phyloP scores from a whole-genome alignment of 2,329 filamentous ascomycete species.

The Cercospora sp. region DNA sequence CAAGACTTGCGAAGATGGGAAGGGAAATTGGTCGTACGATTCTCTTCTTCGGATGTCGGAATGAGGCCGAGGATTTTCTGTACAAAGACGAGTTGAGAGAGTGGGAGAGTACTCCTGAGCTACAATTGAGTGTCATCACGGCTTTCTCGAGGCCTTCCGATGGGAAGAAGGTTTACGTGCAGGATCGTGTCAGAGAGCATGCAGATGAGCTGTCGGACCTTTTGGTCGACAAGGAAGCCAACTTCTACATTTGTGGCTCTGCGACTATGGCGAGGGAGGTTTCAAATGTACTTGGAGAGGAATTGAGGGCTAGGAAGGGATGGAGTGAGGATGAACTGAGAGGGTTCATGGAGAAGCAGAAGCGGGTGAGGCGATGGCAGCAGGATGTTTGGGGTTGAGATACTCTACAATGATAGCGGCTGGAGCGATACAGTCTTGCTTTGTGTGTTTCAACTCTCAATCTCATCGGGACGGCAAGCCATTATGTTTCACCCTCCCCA shows the following conservation, averaged over 20 bases:
- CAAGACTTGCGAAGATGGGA: slow-evolving; percentile 39
- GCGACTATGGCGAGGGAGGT: slow-evolving; percentile 50
- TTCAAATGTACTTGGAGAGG: slow-evolving; percentile 33
- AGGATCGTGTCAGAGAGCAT: slow-evolving; percentile 42
- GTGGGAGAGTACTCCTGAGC: slow-evolving; percentile 28
- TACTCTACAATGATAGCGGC: neutral
- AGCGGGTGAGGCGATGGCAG: slow-evolving; percentile 30
- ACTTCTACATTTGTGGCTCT: slow-evolving; percentile 48
- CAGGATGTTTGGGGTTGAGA: slow-evolving; percentile 33
- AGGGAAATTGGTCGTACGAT: slow-evolving; percentile 30
- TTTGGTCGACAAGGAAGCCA: slow-evolving; percentile 39
- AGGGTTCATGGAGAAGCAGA: slow-evolving; percentile 29
- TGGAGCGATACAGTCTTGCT: neutral
- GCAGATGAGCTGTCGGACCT: slow-evolving; percentile 36
- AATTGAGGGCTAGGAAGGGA: slow-evolving; percentile 17
- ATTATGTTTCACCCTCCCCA: neutral
- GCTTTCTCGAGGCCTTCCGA: slow-evolving; percentile 39
- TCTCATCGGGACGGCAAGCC: neutral
- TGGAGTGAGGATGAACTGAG: slow-evolving; percentile 26
- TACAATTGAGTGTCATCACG: slow-evolving; percentile 34
- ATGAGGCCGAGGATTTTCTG: slow-evolving; percentile 36
- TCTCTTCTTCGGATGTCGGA: slow-evolving; percentile 38
- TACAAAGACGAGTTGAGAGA: slow-evolving; percentile 30
- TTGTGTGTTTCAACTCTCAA: neutral
- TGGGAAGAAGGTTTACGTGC: slow-evolving; percentile 41